Base-by-base conservation (phyloP, 176 grass and related monocot species). In the Stipa capillata region DNA sequence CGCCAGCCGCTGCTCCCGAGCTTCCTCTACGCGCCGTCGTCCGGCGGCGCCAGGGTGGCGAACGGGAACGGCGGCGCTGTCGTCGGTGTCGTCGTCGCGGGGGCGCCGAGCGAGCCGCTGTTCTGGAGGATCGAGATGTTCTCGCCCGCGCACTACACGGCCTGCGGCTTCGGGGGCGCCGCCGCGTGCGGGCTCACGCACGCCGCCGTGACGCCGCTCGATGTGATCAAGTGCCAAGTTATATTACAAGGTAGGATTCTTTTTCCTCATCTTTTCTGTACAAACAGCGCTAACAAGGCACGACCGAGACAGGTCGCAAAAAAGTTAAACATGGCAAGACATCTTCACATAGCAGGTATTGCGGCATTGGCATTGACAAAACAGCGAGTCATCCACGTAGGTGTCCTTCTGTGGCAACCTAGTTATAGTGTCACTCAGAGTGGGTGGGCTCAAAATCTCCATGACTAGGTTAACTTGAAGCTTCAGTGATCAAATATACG, bases 101-200 rank as follows among this genome's bases (percentile, higher is more conserved):
- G 9, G 49, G 69, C 89, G 51, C 89, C 92, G 13, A 91, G 49
- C 67, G 92, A 94, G 80, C 74, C 91, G 44, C 69, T 88, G 61
- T 64, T 85, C 33, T 73, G 81, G 35, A 94, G 75, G 88, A 91
- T 94, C 71, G 89, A 91, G 92, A 82, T 94, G 89, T 91, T 88
- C 83, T 91, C 92, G 24, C 86, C 88, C 4, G 83, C 86, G 1
- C 91, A 85, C 86, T 94, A 94, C 68, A 43, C 79, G 5, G 85
- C 92, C 41, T 73, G 92, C 80, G 87, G 86, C 43, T 32, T 78
- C n/a, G 88, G 86, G 21, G 92, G 92, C 6, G 90, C 87, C 50
- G 86, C 84, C 17, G 85, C 88, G 33, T 94, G 92, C 48, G 92
- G 92, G 14, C 35, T 94, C 65, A 94, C 92, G 8, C 92, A 94